These are phyloP conservation scores for Hibiscus tridactylites DNA, from an alignment of 345 rosid genomes.

Conservation along the genomic window DNA sequence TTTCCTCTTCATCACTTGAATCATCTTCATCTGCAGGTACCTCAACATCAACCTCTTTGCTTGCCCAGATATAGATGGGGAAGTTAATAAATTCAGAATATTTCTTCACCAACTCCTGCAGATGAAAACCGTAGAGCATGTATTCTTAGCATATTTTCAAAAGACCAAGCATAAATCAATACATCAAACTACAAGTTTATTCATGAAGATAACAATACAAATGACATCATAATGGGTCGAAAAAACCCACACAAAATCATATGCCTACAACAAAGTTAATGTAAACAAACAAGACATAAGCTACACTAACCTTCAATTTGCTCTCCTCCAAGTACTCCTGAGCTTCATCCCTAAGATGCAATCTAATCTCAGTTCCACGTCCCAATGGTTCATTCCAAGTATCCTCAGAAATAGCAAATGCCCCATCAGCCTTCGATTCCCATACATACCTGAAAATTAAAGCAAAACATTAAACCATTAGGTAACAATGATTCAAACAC, in stretches of 20 bases:
- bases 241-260: not conserved
- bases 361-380: slow-evolving; percentile 93
- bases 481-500: slow-evolving; percentile 2
- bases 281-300: not conserved
- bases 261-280: not conserved
- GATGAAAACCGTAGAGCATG: not conserved
- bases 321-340: slow-evolving; percentile 87
- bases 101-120: slow-evolving; percentile 89
- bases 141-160: not conserved
- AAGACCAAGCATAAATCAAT: not conserved
- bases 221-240: not conserved
- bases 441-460: slow-evolving; percentile 63
- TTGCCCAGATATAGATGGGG: slow-evolving; percentile 89
- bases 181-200: not conserved
- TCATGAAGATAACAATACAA: not conserved
- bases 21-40: slow-evolving; percentile 88
- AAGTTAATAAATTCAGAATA: slow-evolving; percentile 97
- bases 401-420: slow-evolving; percentile 95
- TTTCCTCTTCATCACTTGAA: slow-evolving; percentile 56
- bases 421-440: slow-evolving; percentile 99
- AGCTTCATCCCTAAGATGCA: slow-evolving; percentile 96
- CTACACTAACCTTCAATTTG: slow-evolving; percentile 65
- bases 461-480: slow-evolving; percentile 8
- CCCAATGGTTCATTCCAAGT: slow-evolving; percentile 96
- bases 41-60: slow-evolving; percentile 88